Evolutionary conservation across 805 yeast species (phyloP).

Genomic region (Starmera quercuum): DNA sequence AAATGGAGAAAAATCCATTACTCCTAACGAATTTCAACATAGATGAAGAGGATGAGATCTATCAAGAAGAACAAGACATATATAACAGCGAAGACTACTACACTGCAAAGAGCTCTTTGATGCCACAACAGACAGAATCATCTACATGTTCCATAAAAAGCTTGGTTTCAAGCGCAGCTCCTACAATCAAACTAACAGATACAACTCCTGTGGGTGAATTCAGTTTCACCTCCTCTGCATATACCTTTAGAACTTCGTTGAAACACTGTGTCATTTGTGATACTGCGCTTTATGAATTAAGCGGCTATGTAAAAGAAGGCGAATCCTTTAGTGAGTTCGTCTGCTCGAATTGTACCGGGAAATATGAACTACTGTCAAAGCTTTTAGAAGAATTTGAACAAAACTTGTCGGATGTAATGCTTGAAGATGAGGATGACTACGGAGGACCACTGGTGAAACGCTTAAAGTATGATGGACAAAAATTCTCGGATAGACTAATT

Average conservation of each 20-base stretch:
- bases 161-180: background rate
- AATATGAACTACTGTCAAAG: conserved; percentile 43
- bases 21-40: background rate
- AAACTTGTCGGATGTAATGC: conserved; percentile 4
- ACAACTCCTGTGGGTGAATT: conserved; percentile 6
- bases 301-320: conserved; percentile 26
- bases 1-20: background rate
- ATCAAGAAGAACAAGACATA: background rate
- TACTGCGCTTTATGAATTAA: conserved; percentile 56
- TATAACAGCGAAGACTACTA: background rate
- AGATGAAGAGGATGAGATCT: conserved; percentile 1
- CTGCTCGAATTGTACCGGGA: conserved; percentile 53
- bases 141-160: conserved; percentile 1
- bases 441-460: background rate
- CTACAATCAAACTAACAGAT: conserved; percentile 8
- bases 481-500: conserved; percentile 26
- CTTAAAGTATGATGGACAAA: background rate
- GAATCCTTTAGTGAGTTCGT: conserved; percentile 40
- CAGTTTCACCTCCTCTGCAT: conserved; percentile 2
- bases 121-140: conserved; percentile 3
- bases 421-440: conserved; percentile 7
- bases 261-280: conserved; percentile 60
- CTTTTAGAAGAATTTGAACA: conserved; percentile 31
- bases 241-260: conserved; percentile 11
- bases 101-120: conserved; percentile 1